Percentiles rank a stretch among this genome's conserved stretches.
Evolutionary conservation across 2,329 filamentous ascomycete genomes (phyloP).

Genomic region (Incumbomyces lentus): DNA sequence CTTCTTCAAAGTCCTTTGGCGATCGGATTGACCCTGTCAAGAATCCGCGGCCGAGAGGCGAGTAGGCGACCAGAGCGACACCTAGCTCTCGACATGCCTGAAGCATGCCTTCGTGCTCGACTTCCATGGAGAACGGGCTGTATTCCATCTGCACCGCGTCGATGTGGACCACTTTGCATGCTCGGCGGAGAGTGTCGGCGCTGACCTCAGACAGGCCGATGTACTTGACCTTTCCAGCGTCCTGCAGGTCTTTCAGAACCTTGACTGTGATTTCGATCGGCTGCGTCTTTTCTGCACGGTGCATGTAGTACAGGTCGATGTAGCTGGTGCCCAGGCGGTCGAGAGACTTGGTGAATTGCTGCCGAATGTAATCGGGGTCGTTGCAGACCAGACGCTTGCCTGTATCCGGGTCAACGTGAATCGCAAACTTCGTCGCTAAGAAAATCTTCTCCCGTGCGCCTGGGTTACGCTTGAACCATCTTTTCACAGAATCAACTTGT

Average conservation of each 20-base stretch:
- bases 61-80: conserved; percentile 51
- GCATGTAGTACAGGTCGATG: conserved; percentile 39
- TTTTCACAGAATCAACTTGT: conserved; percentile 14
- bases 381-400: conserved; percentile 13
- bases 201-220: conserved; percentile 40
- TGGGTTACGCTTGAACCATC: conserved; percentile 20
- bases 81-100: conserved; percentile 39
- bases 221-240: conserved; percentile 41
- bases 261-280: conserved; percentile 29
- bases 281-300: conserved; percentile 30
- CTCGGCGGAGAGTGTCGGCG: conserved; percentile 38
- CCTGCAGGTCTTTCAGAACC: conserved; percentile 33
- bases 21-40: conserved; percentile 37
- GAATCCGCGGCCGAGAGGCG: conserved; percentile 49
- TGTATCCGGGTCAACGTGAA: conserved; percentile 18
- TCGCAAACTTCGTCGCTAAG: conserved; percentile 21
- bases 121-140: conserved; percentile 38
- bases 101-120: conserved; percentile 31
- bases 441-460: conserved; percentile 20
- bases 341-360: conserved; percentile 23
- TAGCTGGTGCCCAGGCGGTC: conserved; percentile 24
- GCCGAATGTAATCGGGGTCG: conserved; percentile 25
- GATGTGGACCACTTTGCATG: conserved; percentile 38
- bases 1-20: conserved; percentile 29
- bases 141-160: conserved; percentile 43